Percentiles rank a stretch among this genome's conserved stretches.
Conservation (phyloP, 495 filamentous ascomycete species). For the Podospora pseudoanserina region DNA sequence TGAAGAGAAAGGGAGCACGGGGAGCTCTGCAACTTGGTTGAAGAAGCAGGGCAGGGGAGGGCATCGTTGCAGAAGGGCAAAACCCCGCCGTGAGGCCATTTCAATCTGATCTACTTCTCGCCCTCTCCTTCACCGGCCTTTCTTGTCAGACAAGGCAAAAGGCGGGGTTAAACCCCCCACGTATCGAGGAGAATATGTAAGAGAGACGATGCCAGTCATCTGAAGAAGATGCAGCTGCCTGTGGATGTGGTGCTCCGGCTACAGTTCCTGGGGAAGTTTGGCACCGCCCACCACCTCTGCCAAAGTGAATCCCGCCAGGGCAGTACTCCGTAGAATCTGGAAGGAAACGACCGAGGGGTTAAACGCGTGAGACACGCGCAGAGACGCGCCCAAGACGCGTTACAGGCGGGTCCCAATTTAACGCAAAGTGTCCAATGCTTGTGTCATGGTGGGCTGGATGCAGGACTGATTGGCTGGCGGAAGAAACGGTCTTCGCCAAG, state of each 20-base stretch:
- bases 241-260: background rate
- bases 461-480: background rate
- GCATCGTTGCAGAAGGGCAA: background rate
- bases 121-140: background rate
- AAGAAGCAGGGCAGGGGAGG: background rate
- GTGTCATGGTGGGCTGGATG: background rate
- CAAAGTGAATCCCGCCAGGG: no score
- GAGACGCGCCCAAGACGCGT: background rate
- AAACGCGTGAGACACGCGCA: background rate
- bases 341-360: background rate
- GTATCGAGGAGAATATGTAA: background rate
- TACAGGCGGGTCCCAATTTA: background rate
- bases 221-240: background rate
- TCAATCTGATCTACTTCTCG: background rate
- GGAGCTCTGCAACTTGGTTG: background rate
- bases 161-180: background rate
- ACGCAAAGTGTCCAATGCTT: background rate
- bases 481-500: conserved; percentile 4
- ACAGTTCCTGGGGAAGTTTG: no score
- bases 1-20: background rate
- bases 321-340: background rate
- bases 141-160: background rate
- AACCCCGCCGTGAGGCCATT: background rate
- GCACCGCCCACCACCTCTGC: no score
- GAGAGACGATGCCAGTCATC: background rate